Conservation (phyloP, 176 grass and related monocot species). For the Sorghum bicolor region DNA sequence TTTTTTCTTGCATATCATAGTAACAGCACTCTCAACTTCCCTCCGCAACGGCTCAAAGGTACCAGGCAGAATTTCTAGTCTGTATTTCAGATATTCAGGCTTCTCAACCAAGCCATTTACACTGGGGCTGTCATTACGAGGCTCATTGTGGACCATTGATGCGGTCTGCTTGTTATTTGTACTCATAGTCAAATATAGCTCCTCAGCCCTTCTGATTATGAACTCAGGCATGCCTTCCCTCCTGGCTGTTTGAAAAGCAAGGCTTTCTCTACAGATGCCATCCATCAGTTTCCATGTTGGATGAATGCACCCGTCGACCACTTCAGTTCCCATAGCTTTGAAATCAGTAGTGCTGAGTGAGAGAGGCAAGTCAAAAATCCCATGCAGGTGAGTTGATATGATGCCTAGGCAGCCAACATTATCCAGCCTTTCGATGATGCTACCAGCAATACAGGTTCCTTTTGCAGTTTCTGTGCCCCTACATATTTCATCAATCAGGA, state of each 20-base stretch:
- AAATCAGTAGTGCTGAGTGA: conserved; percentile 51
- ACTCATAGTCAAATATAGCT: conserved; percentile 58
- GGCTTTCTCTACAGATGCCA: conserved; percentile 85
- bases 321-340: conserved; percentile 88
- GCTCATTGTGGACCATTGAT: neutral
- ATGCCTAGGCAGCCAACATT: conserved; percentile 69
- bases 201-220: conserved; percentile 75
- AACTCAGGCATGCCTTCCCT: conserved; percentile 79
- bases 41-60: conserved; percentile 28
- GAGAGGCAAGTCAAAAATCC: conserved; percentile 85
- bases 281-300: conserved; percentile 83
- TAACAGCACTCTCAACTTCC: conserved; percentile 67
- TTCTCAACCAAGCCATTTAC: conserved; percentile 31
- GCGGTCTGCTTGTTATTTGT: conserved; percentile 24
- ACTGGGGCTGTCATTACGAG: neutral
- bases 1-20: conserved; percentile 64
- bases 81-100: conserved; percentile 23
- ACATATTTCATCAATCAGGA: conserved; percentile 97
- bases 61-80: conserved; percentile 21
- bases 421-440: conserved; percentile 88
- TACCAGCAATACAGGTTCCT: conserved; percentile 96
- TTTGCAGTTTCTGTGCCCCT: conserved; percentile 93
- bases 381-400: conserved; percentile 88
- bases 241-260: conserved; percentile 87
- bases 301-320: conserved; percentile 49